Evolutionary conservation across 768 basidiomycete species (phyloP).

Genomic region (Dictyophora rubrovolvata): DNA sequence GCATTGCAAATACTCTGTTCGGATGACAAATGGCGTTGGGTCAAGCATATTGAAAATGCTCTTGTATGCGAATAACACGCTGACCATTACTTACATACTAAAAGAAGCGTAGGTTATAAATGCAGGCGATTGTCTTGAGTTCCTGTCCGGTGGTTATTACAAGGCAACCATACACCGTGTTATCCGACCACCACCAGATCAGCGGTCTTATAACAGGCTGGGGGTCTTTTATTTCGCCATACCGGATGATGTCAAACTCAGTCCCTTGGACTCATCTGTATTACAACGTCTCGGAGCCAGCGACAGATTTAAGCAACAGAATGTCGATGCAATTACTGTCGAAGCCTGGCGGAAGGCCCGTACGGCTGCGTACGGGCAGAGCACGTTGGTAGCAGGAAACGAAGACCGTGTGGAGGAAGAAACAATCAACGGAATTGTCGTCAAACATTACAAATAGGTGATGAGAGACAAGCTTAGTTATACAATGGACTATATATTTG

Average conservation of each 20-base stretch:
- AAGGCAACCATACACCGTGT: conserved; percentile 53
- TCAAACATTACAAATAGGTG: conserved; percentile 44
- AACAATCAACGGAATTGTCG: conserved; percentile 41
- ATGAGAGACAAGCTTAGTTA: no score
- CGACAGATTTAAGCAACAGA: conserved; percentile 21
- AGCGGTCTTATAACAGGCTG: conserved; percentile 37
- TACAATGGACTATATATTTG: no score
- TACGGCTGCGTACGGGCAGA: conserved; percentile 42
- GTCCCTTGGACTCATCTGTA: conserved; percentile 39
- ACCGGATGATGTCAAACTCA: conserved; percentile 40
- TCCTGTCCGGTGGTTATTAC: conserved; percentile 52
- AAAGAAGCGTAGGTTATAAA: conserved; percentile 33
- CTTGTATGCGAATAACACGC: conserved; percentile 25
- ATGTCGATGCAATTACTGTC: conserved; percentile 38
- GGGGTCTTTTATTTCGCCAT: conserved; percentile 50
- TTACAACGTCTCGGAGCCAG: conserved; percentile 35
- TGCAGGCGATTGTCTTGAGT: conserved; percentile 48
- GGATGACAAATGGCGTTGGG: conserved; percentile 48
- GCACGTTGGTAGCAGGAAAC: conserved; percentile 25
- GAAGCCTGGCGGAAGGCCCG: conserved; percentile 42
- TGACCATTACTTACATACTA: neutral
- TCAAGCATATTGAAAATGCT: conserved; percentile 48
- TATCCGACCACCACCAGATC: conserved; percentile 47
- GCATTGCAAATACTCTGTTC: conserved; percentile 45
- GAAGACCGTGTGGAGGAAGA: conserved; percentile 44